These are phyloP conservation scores for cucumber (Cucumis sativus) DNA, from an alignment of 306 rosid species.

Conservation along the genomic window Cucumber_9930_V3 NC_026656.2:20826501-20827000, in stretches of 20 bases:
- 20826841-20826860: not conserved
- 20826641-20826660: not conserved
- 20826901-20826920: not conserved
- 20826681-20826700: no score
- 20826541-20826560: constrained; percentile 38
- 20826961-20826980: not conserved
- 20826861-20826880: not conserved
- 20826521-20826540: constrained; percentile 67
- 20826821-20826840: no score
- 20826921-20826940: not conserved
- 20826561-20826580: not conserved
- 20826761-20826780: no score
- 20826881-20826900: not conserved
- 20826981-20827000: not conserved
- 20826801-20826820: no score
- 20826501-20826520: constrained; percentile 53
- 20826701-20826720: no score
- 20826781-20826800: no score
- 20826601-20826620: constrained; percentile 31
- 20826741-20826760: no score
- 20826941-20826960: not conserved
- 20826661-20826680: not conserved
- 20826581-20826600: not conserved
- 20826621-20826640: not conserved
- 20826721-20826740: no score